Percentiles rank a stretch among this genome's conserved stretches.
Evolutionary conservation across 257 asterid genomes (phyloP).

Genomic region (Cynanchum wilfordii): DNA sequence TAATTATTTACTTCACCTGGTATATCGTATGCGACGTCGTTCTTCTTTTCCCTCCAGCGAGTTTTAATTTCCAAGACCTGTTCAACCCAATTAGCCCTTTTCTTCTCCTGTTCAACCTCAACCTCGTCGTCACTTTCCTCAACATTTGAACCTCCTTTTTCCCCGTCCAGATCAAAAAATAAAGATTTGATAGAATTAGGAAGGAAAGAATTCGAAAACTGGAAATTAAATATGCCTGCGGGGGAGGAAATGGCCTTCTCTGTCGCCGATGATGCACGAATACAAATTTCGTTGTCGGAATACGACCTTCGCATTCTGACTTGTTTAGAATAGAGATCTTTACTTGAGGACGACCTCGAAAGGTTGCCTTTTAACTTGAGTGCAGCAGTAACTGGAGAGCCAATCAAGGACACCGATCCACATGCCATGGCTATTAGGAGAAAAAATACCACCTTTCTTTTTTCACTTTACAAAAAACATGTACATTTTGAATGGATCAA

Average conservation of each 20-base stretch:
- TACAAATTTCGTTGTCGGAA: conserved; percentile 17
- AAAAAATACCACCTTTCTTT: background rate
- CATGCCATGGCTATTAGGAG: conserved; percentile 36
- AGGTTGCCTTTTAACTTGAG: conserved; percentile 17
- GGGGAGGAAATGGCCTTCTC: conserved; percentile 41
- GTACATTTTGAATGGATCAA: background rate
- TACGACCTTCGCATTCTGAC: conserved; percentile 19
- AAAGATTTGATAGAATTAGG: conserved; percentile 46
- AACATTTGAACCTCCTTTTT: conserved; percentile 19
- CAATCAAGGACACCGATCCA: conserved; percentile 21
- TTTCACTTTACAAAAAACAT: no score
- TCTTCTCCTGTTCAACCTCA: conserved; percentile 26
- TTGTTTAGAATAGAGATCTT: background rate
- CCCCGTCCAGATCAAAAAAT: conserved; percentile 34
- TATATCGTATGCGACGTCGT: conserved; percentile 17
- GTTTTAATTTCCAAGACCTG: conserved; percentile 53
- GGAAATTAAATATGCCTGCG: conserved; percentile 40
- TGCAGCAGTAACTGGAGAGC: conserved; percentile 29
- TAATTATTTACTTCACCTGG: conserved; percentile 15
- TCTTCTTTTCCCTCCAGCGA: conserved; percentile 45
- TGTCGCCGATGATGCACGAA: conserved; percentile 25
- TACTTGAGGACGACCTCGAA: conserved; percentile 18
- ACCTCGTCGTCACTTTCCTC: conserved; percentile 21
- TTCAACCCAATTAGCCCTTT: conserved; percentile 61
- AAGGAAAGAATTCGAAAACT: conserved; percentile 40